These are phyloP conservation scores for Coemansia sp. DNA, from an alignment of 192 early-diverging fungal genomes.

Conservation along the genomic window DNA sequence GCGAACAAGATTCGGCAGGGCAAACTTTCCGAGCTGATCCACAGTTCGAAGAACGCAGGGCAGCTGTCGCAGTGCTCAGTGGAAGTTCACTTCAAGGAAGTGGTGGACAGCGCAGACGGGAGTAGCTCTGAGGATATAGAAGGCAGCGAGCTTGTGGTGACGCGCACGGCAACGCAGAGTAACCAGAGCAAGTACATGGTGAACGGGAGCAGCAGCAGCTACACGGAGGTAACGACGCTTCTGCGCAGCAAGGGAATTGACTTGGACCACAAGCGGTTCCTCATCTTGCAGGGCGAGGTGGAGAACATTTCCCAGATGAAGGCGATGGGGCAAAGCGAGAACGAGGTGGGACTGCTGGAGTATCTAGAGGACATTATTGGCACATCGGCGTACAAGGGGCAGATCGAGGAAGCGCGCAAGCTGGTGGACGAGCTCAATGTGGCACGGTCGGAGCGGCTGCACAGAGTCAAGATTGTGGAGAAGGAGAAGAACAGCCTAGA, in stretches of 20 bases:
- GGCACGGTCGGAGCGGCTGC: conserved; percentile 75
- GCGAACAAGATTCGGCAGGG: conserved; percentile 96
- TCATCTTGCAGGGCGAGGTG: conserved; percentile 99
- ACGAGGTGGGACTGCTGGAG: conserved; percentile 95
- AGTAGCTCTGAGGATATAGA: conserved; percentile 64
- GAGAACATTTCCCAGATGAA: conserved; percentile 99
- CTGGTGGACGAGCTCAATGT: conserved; percentile 77
- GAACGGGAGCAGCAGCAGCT: conserved; percentile 66
- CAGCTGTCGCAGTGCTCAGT: conserved; percentile 79
- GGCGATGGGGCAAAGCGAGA: conserved; percentile 84
- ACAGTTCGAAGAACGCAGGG: conserved; percentile 78
- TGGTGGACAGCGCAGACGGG: conserved; percentile 72
- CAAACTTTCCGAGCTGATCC: conserved; percentile 93
- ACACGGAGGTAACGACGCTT: conserved; percentile 80
- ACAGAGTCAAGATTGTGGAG: conserved; percentile 85
- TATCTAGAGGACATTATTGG: conserved; percentile 99
- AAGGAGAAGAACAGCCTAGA: conserved; percentile 82
- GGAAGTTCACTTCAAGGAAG: conserved; percentile 92
- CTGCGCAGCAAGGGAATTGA: conserved; percentile 87
- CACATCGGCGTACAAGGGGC: conserved; percentile 81
- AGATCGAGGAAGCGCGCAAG: conserved; percentile 72
- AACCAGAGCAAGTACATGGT: conserved; percentile 78
- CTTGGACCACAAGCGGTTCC: conserved; percentile 95
- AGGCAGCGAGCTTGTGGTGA: conserved; percentile 73
- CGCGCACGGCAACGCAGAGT: conserved; percentile 68